Conservation (phyloP, 2,329 filamentous ascomycete species). For the Aspergillus quadrilineatus region DNA sequence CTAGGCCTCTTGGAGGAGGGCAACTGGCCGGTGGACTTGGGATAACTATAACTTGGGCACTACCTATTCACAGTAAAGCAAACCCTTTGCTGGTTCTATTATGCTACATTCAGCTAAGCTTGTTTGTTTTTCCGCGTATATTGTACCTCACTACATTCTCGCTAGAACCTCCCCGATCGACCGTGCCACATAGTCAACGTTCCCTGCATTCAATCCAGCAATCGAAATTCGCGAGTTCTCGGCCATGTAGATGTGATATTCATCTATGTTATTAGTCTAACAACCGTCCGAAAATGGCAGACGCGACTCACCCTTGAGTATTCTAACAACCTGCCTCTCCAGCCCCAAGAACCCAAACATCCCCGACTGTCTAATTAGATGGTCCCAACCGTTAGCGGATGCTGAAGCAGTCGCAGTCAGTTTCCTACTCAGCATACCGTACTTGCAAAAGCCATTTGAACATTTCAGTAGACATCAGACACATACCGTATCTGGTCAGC, state of each 20-base stretch:
- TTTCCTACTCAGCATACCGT: no score
- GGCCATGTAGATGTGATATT: conserved; percentile 49
- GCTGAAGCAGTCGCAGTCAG: conserved; percentile 53
- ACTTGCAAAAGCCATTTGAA: no score
- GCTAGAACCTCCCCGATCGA: conserved; percentile 22
- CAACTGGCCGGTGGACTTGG: no score
- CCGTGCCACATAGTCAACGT: conserved; percentile 39
- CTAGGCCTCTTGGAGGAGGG: no score
- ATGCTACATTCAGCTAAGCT: no score
- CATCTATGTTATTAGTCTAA: conserved; percentile 24
- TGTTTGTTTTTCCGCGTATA: no score
- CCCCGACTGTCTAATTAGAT: conserved; percentile 80
- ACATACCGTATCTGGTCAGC: conserved; percentile 17
- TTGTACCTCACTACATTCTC: background rate
- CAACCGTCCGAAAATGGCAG: background rate
- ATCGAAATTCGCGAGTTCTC: conserved; percentile 96
- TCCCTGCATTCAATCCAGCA: conserved; percentile 73
- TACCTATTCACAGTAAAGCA: no score
- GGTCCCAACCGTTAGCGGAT: conserved; percentile 59
- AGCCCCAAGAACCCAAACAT: conserved; percentile 83
- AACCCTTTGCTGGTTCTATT: no score
- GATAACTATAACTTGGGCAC: no score
- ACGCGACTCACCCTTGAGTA: conserved; percentile 28
- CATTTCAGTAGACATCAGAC: conserved; percentile 30
- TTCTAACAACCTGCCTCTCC: conserved; percentile 42